Conservation (phyloP, 2,329 filamentous ascomycete species). For the Talaromyces funiculosus region DNA sequence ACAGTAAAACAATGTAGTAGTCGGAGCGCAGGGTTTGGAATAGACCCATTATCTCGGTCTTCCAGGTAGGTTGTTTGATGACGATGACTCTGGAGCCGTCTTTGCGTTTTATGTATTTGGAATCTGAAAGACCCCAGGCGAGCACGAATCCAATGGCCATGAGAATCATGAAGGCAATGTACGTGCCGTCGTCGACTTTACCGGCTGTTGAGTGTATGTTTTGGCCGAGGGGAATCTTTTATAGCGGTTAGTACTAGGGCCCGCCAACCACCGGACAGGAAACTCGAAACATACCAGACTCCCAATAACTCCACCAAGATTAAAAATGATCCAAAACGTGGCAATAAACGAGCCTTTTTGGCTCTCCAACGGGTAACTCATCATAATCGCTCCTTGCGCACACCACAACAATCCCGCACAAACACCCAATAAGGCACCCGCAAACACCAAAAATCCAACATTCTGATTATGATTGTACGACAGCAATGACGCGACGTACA, state of each 20-base stretch:
- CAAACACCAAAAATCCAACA: slow-evolving; percentile 45
- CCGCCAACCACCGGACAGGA: not conserved
- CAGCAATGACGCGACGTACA: slow-evolving; percentile 46
- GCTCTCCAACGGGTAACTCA: slow-evolving; percentile 76
- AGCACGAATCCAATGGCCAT: slow-evolving; percentile 67
- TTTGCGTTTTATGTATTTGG: slow-evolving; percentile 63
- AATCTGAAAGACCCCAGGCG: slow-evolving; percentile 65
- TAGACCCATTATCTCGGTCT: slow-evolving; percentile 70
- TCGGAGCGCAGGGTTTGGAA: slow-evolving; percentile 66
- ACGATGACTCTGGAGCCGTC: slow-evolving; percentile 77
- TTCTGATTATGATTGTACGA: slow-evolving; percentile 48
- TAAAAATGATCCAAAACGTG: slow-evolving; percentile 94
- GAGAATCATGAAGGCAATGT: slow-evolving; percentile 80
- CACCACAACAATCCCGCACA: slow-evolving; percentile 48
- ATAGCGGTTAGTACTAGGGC: not conserved
- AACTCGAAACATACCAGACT: slow-evolving; percentile 49
- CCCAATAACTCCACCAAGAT: slow-evolving; percentile 82
- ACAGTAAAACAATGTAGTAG: slow-evolving; percentile 67
- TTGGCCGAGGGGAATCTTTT: slow-evolving; percentile 42
- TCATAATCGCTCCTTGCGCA: slow-evolving; percentile 52
- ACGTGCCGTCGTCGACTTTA: slow-evolving; percentile 64
- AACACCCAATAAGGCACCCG: slow-evolving; percentile 45
- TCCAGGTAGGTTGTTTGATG: slow-evolving; percentile 88
- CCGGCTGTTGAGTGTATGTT: slow-evolving; percentile 40
- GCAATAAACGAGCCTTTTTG: slow-evolving; percentile 85